Conservation (phyloP, 148 eudicot genomes). For the Polygonum aviculare region DNA sequence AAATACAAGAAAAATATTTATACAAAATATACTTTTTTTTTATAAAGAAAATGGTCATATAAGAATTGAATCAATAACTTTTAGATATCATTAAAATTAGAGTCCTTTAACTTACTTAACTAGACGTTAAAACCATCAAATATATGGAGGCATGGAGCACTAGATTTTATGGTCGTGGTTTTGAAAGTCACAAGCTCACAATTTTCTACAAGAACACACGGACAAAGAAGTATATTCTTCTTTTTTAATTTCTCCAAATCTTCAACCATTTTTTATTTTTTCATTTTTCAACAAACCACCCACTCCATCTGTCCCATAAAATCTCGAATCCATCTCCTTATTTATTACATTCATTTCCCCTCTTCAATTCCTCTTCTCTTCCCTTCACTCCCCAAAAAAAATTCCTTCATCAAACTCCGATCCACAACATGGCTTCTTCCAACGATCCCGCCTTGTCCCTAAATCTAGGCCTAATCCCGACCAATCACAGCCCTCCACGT, state of each 20-base stretch:
- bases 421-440: background rate
- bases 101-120: too few species aligned
- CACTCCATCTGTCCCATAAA: background rate
- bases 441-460: slow-evolving; percentile 7
- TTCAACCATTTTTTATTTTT: background rate
- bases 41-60: too few species aligned
- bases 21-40: too few species aligned
- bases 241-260: background rate
- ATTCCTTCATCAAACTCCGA: background rate
- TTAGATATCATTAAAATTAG: too few species aligned
- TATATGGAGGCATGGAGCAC: too few species aligned
- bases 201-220: background rate
- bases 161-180: background rate
- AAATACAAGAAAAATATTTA: too few species aligned
- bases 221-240: background rate
- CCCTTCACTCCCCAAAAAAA: background rate
- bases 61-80: too few species aligned
- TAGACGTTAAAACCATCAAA: too few species aligned
- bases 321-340: background rate
- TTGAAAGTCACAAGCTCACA: background rate
- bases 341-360: background rate
- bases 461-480: background rate
- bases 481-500: background rate
- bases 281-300: background rate
- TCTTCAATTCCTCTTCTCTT: background rate